Conservation (phyloP, 345 rosid species). For the Melaleuca quinquenervia region DNA sequence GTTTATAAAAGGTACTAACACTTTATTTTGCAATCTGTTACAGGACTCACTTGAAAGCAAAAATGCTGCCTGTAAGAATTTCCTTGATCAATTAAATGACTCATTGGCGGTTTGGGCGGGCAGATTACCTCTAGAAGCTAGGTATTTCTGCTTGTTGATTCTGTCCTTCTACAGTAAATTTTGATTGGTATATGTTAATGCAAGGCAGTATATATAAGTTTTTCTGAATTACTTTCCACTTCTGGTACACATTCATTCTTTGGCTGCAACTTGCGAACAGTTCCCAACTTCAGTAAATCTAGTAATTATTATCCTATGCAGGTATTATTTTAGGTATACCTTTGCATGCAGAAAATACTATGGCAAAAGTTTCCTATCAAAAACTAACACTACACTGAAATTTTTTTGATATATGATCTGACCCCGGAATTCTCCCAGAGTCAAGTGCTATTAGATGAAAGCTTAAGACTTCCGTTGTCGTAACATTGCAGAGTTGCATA, state of each 20-base stretch:
- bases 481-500: slow-evolving; percentile 51
- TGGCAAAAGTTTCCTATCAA: background rate
- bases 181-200: background rate
- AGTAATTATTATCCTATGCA: background rate
- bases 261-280: background rate
- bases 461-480: background rate
- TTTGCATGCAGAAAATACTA: background rate
- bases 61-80: slow-evolving; percentile 49
- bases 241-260: background rate
- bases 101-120: slow-evolving; percentile 62
- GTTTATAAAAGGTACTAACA: background rate
- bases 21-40: slow-evolving; percentile 1
- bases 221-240: background rate
- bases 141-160: slow-evolving; percentile 24
- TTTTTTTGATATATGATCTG: background rate
- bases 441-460: background rate
- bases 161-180: background rate
- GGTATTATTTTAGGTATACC: background rate
- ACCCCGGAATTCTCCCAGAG: background rate
- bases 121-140: slow-evolving; percentile 61
- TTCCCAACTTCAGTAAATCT: background rate
- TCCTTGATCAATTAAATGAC: slow-evolving; percentile 48
- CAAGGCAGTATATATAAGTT: background rate
- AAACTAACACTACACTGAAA: background rate
- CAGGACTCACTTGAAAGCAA: slow-evolving; percentile 71